Evolutionary conservation across 164 flowering plant genomes (phyloP), one percentile per base, ranked within the genome.

Genomic region (Kingdonia uniflora): DNA sequence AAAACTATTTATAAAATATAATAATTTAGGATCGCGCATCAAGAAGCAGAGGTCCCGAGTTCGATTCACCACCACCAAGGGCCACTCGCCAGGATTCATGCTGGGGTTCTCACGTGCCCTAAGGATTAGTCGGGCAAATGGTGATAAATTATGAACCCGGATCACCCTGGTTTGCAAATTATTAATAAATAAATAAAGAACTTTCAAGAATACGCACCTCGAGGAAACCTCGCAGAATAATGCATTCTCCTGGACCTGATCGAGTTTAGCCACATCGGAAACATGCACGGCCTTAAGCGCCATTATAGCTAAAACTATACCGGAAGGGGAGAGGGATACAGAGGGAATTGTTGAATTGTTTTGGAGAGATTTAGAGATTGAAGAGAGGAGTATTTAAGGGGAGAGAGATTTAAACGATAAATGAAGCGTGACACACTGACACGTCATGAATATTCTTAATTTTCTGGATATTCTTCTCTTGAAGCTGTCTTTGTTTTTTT

Each of bases 231-330:
- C 12, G 54, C 2, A 42, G 75, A 56, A 40, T 23, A 62, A 43
- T 5, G 79, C 62, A 23, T 61, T 74, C 13, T 74, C 77, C 0
- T 62, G 59, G 16, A 75, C 73, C 2, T 76, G 79, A 51, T 82
- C 78, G 35, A 82, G 78, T 52, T 66, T 51, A 1, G 77, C 85
- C 15, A 87, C 81, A 56, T 84, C 84, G 60, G 89, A 68, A 52
- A 76, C 80, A 25, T 76, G 84, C 14, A 84, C 80, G 14, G 85
- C 87, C 58, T 77, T 87, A 42, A 84, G 75, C 42, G 89, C 87
- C 86, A 80, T 80, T 54, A 19, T 17, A 5, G 11, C 35, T 29
- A 29, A 29, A 14, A 26, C 2, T 5, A 13, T 11, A 16, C 12
- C 12, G 12, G 24, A 12, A 12, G 37, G 35, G 33, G 38, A 17